Conservation (phyloP, 352 stramenopile species). For the Pythium grandisporangium region DNA sequence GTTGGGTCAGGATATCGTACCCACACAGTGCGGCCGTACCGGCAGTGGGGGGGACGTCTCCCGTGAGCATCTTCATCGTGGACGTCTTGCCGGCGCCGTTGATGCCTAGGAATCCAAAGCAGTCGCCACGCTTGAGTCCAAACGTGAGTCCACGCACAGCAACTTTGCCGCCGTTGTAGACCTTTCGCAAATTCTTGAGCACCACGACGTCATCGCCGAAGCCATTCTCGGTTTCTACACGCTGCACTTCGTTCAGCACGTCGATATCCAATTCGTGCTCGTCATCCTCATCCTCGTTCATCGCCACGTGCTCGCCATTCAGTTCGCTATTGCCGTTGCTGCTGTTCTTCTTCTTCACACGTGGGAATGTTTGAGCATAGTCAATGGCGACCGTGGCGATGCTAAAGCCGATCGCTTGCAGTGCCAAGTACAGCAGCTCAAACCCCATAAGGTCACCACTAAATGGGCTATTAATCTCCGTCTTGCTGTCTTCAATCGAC, state of each 20-base stretch:
- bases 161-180: slow-evolving; percentile 83
- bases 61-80: slow-evolving; percentile 94
- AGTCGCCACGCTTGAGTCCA: slow-evolving; percentile 81
- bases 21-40: slow-evolving; percentile 42
- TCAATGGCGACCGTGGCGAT: slow-evolving; percentile 34
- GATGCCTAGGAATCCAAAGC: slow-evolving; percentile 93
- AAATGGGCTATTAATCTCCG: slow-evolving; percentile 41
- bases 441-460: slow-evolving; percentile 43
- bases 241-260: slow-evolving; percentile 11
- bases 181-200: slow-evolving; percentile 71
- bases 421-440: slow-evolving; percentile 42
- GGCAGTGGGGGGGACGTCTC: slow-evolving; percentile 56
- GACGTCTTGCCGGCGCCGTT: slow-evolving; percentile 94
- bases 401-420: slow-evolving; percentile 30
- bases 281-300: slow-evolving; percentile 9
- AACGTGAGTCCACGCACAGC: slow-evolving; percentile 74
- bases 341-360: too few relatives aligned
- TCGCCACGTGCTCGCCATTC: slow-evolving; percentile 1
- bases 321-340: slow-evolving; percentile 22
- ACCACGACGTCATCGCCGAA: slow-evolving; percentile 28
- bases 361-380: slow-evolving; percentile 42
- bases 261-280: slow-evolving; percentile 20
- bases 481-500: slow-evolving; percentile 12
- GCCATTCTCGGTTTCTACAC: slow-evolving; percentile 3
- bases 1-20: slow-evolving; percentile 67